These are phyloP conservation scores for Metarhizium album DNA, from an alignment of 2,329 filamentous ascomycete genomes.

Conservation along the genomic window DNA sequence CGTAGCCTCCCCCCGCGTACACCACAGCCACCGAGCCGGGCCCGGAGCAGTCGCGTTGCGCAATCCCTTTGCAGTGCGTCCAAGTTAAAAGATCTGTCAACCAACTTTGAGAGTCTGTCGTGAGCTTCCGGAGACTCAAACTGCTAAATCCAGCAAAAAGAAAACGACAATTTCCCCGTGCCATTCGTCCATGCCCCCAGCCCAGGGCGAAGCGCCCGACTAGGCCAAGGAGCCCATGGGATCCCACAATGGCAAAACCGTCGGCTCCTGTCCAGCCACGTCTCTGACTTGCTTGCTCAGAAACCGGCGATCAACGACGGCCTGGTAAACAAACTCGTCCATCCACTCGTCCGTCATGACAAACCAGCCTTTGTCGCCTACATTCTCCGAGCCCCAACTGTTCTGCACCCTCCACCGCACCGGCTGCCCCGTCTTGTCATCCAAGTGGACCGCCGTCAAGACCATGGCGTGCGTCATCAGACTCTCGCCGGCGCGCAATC, in stretches of 20 bases:
- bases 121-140: no score
- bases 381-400: constrained; percentile 56
- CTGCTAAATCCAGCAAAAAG: no score
- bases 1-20: background rate
- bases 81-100: no score
- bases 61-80: no score
- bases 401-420: constrained; percentile 83
- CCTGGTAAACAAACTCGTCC: constrained; percentile 77
- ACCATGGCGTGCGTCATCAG: constrained; percentile 93
- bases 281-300: constrained; percentile 55
- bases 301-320: constrained; percentile 66
- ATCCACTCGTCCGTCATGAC: constrained; percentile 79
- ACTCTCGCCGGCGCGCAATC: constrained; percentile 63
- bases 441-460: constrained; percentile 72
- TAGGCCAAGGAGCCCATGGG: constrained; percentile 65
- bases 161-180: no score
- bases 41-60: no score
- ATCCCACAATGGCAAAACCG: constrained; percentile 68
- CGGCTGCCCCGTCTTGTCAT: constrained; percentile 47
- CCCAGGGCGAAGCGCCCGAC: background rate
- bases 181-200: no score
- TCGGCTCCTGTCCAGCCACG: constrained; percentile 58
- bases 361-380: constrained; percentile 73
- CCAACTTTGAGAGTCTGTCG: no score
- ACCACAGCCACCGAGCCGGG: no score